These are phyloP conservation scores for Phytophthora uliginosa DNA, from an alignment of 352 stramenopile species.

Conservation along the genomic window DNA sequence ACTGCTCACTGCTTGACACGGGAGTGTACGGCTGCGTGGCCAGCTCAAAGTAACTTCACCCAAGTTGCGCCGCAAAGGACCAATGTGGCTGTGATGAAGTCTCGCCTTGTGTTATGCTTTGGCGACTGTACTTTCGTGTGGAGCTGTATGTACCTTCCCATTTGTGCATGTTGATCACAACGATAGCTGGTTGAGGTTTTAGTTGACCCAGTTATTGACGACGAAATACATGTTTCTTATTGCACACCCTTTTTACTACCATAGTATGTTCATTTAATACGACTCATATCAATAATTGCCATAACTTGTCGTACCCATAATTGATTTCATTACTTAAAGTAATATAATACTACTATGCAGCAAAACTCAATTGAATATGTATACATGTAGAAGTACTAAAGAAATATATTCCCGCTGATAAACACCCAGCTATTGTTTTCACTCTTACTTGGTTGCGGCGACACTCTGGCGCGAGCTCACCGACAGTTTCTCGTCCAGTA, in stretches of 20 bases:
- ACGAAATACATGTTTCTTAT: constrained; percentile 2
- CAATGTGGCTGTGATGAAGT: constrained; percentile 8
- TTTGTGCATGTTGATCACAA: constrained; percentile 14
- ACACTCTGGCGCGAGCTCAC: constrained; percentile 20
- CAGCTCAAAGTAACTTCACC: not conserved
- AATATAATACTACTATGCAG: too few relatives aligned
- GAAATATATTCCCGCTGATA: too few relatives aligned
- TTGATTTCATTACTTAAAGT: too few relatives aligned
- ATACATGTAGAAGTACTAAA: too few relatives aligned
- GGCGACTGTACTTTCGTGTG: not conserved
- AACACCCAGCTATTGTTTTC: too few relatives aligned
- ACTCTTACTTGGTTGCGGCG: constrained; percentile 22
- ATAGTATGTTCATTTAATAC: too few relatives aligned
- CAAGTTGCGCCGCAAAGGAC: constrained; percentile 15
- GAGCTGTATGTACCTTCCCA: not conserved
- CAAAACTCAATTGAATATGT: too few relatives aligned
- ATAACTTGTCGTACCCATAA: too few relatives aligned
- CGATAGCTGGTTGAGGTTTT: not conserved
- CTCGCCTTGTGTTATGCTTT: not conserved
- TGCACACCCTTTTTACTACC: not conserved
- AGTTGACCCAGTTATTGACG: constrained; percentile 1
- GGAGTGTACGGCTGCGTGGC: constrained; percentile 26
- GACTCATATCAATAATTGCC: too few relatives aligned
- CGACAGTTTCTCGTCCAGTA: constrained; percentile 23
- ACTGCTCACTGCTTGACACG: constrained; percentile 31